phyloP scores from a whole-genome alignment of 176 grass and related monocot genomes.

The Areca catechu region DNA sequence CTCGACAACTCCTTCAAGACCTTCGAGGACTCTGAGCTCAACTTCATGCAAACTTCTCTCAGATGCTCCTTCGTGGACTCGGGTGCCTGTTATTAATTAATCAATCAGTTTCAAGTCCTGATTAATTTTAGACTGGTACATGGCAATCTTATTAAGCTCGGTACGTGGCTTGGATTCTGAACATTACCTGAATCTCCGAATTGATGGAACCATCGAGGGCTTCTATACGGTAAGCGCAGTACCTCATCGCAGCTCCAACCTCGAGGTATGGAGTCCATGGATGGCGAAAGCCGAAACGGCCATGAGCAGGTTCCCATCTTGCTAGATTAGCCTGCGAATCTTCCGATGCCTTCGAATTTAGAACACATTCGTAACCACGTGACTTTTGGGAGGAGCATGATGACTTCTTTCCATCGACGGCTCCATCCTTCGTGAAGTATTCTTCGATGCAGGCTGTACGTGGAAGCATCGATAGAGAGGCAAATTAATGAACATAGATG shows the following conservation, averaged over 20 bases:
- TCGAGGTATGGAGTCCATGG: conserved; percentile 73
- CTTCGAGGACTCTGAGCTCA: conserved; percentile 8
- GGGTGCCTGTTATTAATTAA: background rate
- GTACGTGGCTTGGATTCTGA: too few species aligned
- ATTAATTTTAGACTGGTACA: too few species aligned
- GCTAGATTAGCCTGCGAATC: conserved; percentile 89
- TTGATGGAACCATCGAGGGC: conserved; percentile 46
- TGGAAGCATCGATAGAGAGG: too few species aligned
- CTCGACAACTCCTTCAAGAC: conserved; percentile 14
- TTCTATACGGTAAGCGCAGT: conserved; percentile 84
- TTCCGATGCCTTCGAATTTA: conserved; percentile 84
- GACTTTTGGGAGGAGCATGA: conserved; percentile 20
- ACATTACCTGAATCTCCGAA: conserved; percentile 34
- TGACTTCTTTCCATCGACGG: conserved; percentile 1
- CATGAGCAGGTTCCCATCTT: conserved; percentile 76
- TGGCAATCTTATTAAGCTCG: too few species aligned
- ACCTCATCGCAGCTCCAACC: conserved; percentile 63
- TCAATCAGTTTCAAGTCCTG: too few species aligned
- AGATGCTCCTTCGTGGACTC: conserved; percentile 8
- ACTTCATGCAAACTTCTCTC: background rate
- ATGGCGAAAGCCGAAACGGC: conserved; percentile 64
- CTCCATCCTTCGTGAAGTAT: conserved; percentile 28
- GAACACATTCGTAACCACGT: conserved; percentile 71
- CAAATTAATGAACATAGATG: too few species aligned
- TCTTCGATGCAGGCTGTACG: conserved; percentile 40